These are phyloP conservation scores for Tubosaeta sp. DNA, from an alignment of 768 basidiomycete genomes.

Conservation along the genomic window DNA sequence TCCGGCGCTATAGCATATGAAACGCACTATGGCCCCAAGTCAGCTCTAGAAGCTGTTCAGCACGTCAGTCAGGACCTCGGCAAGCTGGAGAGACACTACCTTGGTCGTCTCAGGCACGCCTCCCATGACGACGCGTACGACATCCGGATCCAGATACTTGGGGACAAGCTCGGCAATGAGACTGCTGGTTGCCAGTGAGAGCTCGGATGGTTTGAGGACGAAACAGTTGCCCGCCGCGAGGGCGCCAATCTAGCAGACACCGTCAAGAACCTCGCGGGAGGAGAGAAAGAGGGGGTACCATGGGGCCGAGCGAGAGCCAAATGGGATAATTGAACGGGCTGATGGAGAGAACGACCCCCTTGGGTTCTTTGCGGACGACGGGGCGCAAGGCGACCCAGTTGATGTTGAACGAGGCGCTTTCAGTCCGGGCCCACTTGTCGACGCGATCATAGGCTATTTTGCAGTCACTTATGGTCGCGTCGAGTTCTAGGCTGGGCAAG, in stretches of 20 bases:
- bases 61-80: neutral
- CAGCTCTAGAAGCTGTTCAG: constrained; percentile 59
- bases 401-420: constrained; percentile 50
- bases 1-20: neutral
- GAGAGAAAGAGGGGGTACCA: constrained; percentile 41
- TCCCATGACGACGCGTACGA: constrained; percentile 68
- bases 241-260: constrained; percentile 46
- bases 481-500: constrained; percentile 55
- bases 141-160: constrained; percentile 68
- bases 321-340: constrained; percentile 75
- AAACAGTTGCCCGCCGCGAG: constrained; percentile 76
- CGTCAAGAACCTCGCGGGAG: neutral
- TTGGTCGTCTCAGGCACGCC: constrained; percentile 60
- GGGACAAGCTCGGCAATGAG: constrained; percentile 66
- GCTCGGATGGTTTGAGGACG: constrained; percentile 75
- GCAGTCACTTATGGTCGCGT: constrained; percentile 49
- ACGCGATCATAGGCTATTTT: constrained; percentile 56
- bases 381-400: constrained; percentile 60
- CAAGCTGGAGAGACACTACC: constrained; percentile 19
- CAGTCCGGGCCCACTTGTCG: constrained; percentile 70
- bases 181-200: constrained; percentile 48
- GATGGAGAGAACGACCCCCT: constrained; percentile 69
- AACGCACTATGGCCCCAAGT: constrained; percentile 58
- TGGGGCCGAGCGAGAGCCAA: constrained; percentile 51
- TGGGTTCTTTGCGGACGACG: constrained; percentile 67